Conservation (phyloP, 208 protist genomes). For the Angomonas deanei region DNA sequence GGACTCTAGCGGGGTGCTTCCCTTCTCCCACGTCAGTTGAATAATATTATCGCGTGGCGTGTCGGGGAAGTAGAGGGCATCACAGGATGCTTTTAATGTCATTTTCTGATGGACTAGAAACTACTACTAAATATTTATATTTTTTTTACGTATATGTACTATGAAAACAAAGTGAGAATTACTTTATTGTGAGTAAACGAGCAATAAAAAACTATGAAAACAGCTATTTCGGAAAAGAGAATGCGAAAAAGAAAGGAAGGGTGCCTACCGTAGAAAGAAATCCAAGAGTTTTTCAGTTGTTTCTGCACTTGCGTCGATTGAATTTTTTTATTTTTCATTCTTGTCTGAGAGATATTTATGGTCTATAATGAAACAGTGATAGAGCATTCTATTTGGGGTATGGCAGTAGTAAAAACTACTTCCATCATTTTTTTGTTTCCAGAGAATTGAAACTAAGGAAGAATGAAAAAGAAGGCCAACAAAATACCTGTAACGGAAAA, state of each 20-base stretch:
- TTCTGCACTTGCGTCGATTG: background rate
- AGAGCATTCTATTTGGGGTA: no score
- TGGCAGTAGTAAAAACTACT: no score
- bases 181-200: background rate
- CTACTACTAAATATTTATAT: no score
- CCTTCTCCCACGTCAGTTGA: constrained; percentile 33
- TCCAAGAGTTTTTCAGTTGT: background rate
- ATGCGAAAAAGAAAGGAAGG: background rate
- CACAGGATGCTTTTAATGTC: constrained; percentile 48
- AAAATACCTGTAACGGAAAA: no score
- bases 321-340: background rate
- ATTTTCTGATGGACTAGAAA: no score
- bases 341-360: no score
- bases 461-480: constrained; percentile 9
- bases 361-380: no score
- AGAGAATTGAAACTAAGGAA: background rate
- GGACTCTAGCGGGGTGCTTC: constrained; percentile 11
- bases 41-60: constrained; percentile 54
- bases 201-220: background rate
- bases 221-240: constrained; percentile 6
- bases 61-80: constrained; percentile 62
- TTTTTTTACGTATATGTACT: background rate
- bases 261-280: background rate
- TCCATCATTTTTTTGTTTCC: constrained; percentile 1
- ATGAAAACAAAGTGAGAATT: background rate